Conservation (phyloP, 148 eudicot species). For the Camellia sinensis region DNA sequence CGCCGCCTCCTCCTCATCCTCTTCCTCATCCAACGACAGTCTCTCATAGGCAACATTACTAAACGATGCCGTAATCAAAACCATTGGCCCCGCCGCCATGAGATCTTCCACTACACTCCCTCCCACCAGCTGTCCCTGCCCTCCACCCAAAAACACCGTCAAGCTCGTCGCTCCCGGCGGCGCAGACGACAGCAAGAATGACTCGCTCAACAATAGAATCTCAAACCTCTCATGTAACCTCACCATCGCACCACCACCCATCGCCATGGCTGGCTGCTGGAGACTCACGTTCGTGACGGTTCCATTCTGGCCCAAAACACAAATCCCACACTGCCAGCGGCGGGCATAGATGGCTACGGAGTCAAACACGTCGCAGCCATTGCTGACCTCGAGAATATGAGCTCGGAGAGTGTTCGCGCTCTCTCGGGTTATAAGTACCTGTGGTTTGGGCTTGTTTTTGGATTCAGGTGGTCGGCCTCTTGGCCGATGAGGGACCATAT, state of each 20-base stretch:
- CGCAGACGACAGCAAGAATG: slow-evolving; percentile 43
- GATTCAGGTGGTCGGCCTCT: slow-evolving; percentile 45
- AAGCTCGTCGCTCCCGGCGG: slow-evolving; percentile 46
- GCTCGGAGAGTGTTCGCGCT: slow-evolving; percentile 49
- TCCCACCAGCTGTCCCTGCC: slow-evolving; percentile 42
- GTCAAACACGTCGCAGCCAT: slow-evolving; percentile 44
- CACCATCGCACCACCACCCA: slow-evolving; percentile 27
- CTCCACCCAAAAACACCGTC: slow-evolving; percentile 37
- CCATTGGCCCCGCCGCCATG: slow-evolving; percentile 39
- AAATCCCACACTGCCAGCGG: slow-evolving; percentile 35
- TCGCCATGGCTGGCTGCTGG: slow-evolving; percentile 24
- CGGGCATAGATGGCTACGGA: slow-evolving; percentile 36
- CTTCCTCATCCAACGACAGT: slow-evolving; percentile 40
- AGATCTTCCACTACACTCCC: slow-evolving; percentile 41
- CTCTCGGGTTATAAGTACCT: slow-evolving; percentile 39
- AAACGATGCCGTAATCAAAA: slow-evolving; percentile 37
- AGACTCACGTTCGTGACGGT: slow-evolving; percentile 43
- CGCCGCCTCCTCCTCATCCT: slow-evolving; percentile 22
- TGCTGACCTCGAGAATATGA: slow-evolving; percentile 38
- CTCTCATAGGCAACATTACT: slow-evolving; percentile 45
- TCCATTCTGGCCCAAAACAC: slow-evolving; percentile 37
- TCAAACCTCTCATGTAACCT: slow-evolving; percentile 43
- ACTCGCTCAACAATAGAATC: slow-evolving; percentile 37
- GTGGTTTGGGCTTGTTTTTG: slow-evolving; percentile 48
- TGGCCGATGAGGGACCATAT: slow-evolving; percentile 31